phyloP scores from a whole-genome alignment of 768 basidiomycete genomes.

The Trametes coccinea region DNA sequence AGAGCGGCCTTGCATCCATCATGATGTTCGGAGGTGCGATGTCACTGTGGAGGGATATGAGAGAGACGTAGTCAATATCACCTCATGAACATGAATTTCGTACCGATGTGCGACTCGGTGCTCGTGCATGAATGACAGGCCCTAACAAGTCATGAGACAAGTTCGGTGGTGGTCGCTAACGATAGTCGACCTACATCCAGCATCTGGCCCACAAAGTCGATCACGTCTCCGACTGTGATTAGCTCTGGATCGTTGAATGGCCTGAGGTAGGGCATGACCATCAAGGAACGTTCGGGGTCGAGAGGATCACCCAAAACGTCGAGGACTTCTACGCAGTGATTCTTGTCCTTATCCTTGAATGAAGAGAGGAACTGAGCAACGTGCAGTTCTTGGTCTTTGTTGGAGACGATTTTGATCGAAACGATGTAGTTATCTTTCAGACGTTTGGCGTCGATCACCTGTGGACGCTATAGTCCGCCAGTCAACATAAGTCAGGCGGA shows the following conservation, averaged over 20 bases:
- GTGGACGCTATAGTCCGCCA: background rate
- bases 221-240: slow-evolving; percentile 23
- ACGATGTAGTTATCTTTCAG: background rate
- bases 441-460: background rate
- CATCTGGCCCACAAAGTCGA: slow-evolving; percentile 22
- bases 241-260: slow-evolving; percentile 31
- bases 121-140: too few species aligned
- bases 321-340: slow-evolving; percentile 28
- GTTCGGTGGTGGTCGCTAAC: too few species aligned
- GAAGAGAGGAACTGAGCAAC: background rate
- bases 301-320: slow-evolving; percentile 25
- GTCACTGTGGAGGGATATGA: too few species aligned
- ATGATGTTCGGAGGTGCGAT: too few species aligned
- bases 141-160: too few species aligned
- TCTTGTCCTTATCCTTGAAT: background rate
- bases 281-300: background rate
- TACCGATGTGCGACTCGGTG: too few species aligned
- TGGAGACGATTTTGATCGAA: background rate
- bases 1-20: too few species aligned
- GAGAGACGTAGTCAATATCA: too few species aligned
- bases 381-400: background rate
- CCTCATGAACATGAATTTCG: too few species aligned
- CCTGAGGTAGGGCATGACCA: slow-evolving; percentile 32
- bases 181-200: slow-evolving; percentile 1
- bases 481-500: too few species aligned